Evolutionary conservation across 768 basidiomycete genomes (phyloP).

Genomic region (Kwoniella heveanensis): DNA sequence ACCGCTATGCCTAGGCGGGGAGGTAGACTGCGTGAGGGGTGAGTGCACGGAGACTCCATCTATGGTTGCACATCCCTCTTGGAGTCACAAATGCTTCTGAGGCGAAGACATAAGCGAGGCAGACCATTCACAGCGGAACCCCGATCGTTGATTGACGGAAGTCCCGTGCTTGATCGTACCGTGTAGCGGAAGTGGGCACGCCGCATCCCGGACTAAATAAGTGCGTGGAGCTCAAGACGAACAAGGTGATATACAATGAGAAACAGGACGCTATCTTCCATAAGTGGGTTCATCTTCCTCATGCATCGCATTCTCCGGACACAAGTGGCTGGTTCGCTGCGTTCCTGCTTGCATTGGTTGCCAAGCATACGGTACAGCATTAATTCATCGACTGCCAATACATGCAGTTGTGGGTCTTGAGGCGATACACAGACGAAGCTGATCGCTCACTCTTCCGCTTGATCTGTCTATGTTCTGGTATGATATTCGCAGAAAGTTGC

Average conservation of each 20-base stretch:
- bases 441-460: too few relatives aligned
- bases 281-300: constrained; percentile 29
- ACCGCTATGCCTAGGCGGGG: constrained; percentile 54
- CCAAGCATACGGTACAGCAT: too few relatives aligned
- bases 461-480: too few relatives aligned
- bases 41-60: background rate
- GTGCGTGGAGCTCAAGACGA: constrained; percentile 56
- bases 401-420: too few relatives aligned
- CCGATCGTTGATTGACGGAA: background rate
- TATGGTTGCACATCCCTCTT: too few relatives aligned
- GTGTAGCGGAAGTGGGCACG: constrained; percentile 27
- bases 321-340: too few relatives aligned
- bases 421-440: too few relatives aligned
- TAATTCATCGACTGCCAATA: too few relatives aligned
- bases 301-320: background rate
- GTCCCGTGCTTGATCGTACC: background rate
- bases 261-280: constrained; percentile 52
- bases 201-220: constrained; percentile 43
- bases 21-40: constrained; percentile 56
- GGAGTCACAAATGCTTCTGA: too few relatives aligned
- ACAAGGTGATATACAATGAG: constrained; percentile 49
- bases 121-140: too few relatives aligned
- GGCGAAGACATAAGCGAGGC: too few relatives aligned
- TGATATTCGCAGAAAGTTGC: constrained; percentile 54
- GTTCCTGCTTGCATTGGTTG: too few relatives aligned